Evolutionary conservation across 371 early-diverging fungal genomes (phyloP), one percentile per base, ranked within the genome.

Genomic region (Hamiltosporidium magnivora): DNA sequence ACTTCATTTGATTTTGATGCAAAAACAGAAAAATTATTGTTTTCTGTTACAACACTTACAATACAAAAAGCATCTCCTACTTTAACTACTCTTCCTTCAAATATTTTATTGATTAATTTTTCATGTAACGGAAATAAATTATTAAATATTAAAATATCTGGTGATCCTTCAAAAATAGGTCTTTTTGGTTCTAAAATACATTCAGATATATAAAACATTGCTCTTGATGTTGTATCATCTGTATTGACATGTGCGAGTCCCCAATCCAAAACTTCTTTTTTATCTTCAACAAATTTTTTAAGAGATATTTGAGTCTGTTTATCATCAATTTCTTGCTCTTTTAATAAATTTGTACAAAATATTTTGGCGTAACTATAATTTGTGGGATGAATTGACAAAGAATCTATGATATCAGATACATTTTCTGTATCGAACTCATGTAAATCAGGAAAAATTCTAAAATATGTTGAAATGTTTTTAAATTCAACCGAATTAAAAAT

Each of bases 71-170:
- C 66, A 42, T 66, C 58, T 44, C 54, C 66, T 44, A 44, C 58
- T 39, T 66, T 69, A 8, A 54, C 38, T 37, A 75, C 65, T 25
- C 38, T 68, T 37, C 72, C 76, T 56, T 61, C 60, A 44, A 56
- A 38, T 43, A 43, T 44, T 41, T 71, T 49, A 41, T 64, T 55
- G 39, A 64, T 46, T 37, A 62, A 54, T 39, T 37, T 53, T 39
- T 58, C 41, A 49, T 14, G 8, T 46, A 55, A 40, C 58, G 12
- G 44, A 2, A 71, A 55, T 25, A 70, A 12, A 41, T 76, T 70
- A 49, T 67, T 41, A 63, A 73, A 76, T 36, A 76, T 43, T 42
- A 64, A 55, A 25, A 6, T 11, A 61, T 76, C 73, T 63, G 66
- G 44, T n/a, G 58, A 43, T 1, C 73, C 76, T 9, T 54, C 44